Evolutionary conservation across 768 basidiomycete species (phyloP).

Genomic region (Mycena maculata): DNA sequence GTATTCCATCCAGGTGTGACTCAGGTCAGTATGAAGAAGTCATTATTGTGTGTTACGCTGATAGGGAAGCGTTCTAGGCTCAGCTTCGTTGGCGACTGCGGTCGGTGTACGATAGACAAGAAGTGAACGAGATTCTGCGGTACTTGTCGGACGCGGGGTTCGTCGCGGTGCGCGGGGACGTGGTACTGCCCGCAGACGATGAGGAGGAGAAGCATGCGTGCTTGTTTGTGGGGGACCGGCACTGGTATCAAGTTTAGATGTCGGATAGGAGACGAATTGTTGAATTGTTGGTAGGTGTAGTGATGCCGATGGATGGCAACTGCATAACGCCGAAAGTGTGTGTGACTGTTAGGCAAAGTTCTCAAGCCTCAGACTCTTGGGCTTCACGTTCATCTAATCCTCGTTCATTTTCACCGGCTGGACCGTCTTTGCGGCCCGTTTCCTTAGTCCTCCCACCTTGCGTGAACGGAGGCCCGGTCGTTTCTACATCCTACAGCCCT

Average conservation of each 20-base stretch:
- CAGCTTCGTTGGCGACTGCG: constrained; percentile 80
- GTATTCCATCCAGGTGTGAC: constrained; percentile 79
- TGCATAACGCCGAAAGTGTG: too few relatives aligned
- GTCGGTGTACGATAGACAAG: constrained; percentile 80
- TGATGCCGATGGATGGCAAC: too few relatives aligned
- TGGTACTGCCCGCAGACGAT: constrained; percentile 55
- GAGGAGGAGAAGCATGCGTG: constrained; percentile 60
- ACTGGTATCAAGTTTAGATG: constrained; percentile 74
- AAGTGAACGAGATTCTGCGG: constrained; percentile 71
- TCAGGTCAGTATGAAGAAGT: constrained; percentile 60
- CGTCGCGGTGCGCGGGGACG: constrained; percentile 48
- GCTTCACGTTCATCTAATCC: constrained; percentile 16
- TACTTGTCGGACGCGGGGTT: constrained; percentile 66
- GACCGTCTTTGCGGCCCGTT: constrained; percentile 36
- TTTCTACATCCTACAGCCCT: constrained; percentile 45
- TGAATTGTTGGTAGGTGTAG: constrained; percentile 28
- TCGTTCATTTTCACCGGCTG: constrained; percentile 39
- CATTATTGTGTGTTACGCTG: constrained; percentile 3
- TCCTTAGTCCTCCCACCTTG: constrained; percentile 7
- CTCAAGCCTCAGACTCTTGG: too few relatives aligned
- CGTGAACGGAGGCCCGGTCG: constrained; percentile 21
- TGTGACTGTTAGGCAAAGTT: too few relatives aligned
- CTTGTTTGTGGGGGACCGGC: constrained; percentile 66
- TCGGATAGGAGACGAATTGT: too few relatives aligned
- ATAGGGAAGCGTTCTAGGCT: constrained; percentile 52